phyloP scores from a whole-genome alignment of 2,329 filamentous ascomycete species.

The Fusarium sp. region DNA sequence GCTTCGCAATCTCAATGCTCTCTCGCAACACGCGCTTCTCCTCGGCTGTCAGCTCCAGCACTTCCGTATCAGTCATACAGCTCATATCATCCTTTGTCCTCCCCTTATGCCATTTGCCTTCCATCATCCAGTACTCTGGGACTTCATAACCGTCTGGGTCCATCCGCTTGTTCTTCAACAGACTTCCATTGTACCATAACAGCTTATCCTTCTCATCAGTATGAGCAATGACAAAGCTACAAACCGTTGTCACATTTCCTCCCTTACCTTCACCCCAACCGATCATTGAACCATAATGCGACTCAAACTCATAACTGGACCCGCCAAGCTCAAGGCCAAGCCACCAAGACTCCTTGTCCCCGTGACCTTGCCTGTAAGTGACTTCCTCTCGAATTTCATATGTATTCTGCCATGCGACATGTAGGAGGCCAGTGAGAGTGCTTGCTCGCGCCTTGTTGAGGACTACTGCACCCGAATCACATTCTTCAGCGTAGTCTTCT shows the following conservation, averaged over 20 bases:
- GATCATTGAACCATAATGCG: constrained; percentile 52
- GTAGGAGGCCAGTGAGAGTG: constrained; percentile 51
- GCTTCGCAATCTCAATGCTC: constrained; percentile 17
- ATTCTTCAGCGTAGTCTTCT: constrained; percentile 52
- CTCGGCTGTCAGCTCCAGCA: neutral
- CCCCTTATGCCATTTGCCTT: constrained; percentile 50
- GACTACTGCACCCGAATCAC: constrained; percentile 53
- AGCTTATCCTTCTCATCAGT: constrained; percentile 48
- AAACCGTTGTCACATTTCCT: constrained; percentile 37
- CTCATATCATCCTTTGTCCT: constrained; percentile 46
- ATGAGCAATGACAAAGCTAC: constrained; percentile 54
- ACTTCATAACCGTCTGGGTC: constrained; percentile 44
- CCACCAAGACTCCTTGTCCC: constrained; percentile 59
- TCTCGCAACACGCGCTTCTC: constrained; percentile 7
- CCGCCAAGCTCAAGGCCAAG: constrained; percentile 53
- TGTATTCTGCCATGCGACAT: constrained; percentile 56
- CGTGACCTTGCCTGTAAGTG: constrained; percentile 52
- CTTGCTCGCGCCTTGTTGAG: constrained; percentile 50
- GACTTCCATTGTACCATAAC: constrained; percentile 55
- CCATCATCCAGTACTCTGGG: constrained; percentile 52
- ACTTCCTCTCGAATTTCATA: constrained; percentile 49
- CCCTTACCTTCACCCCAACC: constrained; percentile 43
- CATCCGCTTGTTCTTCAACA: constrained; percentile 51
- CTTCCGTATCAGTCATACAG: constrained; percentile 46
- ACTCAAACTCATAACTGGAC: constrained; percentile 51